Evolutionary conservation across 768 basidiomycete genomes (phyloP), one percentile per base, ranked within the genome.

Genomic region (Lactarius evosmus): DNA sequence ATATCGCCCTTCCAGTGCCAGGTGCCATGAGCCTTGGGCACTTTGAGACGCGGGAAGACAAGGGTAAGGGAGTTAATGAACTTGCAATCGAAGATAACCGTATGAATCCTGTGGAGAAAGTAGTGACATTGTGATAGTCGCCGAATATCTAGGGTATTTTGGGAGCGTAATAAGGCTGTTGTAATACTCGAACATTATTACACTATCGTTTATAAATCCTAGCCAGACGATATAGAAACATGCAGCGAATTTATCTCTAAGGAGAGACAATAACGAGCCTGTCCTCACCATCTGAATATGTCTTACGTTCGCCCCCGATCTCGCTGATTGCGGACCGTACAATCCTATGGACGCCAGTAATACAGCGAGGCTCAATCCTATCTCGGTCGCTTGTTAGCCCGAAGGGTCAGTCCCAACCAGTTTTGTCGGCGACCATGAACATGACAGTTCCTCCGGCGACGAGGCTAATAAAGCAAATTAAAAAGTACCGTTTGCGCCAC

Each of bases 141-240:
- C 27, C 12, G 7, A 41, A 41, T 25, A 6, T 25, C n/a, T 46
- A 46, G 44, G 44, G 44, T 46, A 25, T 46, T 25, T 25, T 46
- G 52, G 30, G 17, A 19, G 52, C 32, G 51, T 53, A 22, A 29
- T 19, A 32, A 16, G 19, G 51, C 29, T n/a, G 32, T 52, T 30
- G 51, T 52, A 52, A 32, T 14, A 32, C 51, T 52, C 29, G 52
- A 29, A 29, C 52, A 53, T 53, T 33, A 17, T 29, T 53, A 53
- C 32, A 53, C 52, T 30, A 17, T 53, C 52, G 17, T 53, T 53
- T 53, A 33, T 30, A 11, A 30, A 30, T 53, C 32, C 16, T 52
- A 17, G 27, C 3, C n/a, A 53, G 5, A 52, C 17, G n/a, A n/a
- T n/a, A n/a, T n/a, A 30, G 29, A 12, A 14, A 25, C 11, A 52